Evolutionary conservation across 163 green algal species (phyloP), one percentile per base, ranked within the genome.

Genomic region (Scenedesmus sp.): DNA sequence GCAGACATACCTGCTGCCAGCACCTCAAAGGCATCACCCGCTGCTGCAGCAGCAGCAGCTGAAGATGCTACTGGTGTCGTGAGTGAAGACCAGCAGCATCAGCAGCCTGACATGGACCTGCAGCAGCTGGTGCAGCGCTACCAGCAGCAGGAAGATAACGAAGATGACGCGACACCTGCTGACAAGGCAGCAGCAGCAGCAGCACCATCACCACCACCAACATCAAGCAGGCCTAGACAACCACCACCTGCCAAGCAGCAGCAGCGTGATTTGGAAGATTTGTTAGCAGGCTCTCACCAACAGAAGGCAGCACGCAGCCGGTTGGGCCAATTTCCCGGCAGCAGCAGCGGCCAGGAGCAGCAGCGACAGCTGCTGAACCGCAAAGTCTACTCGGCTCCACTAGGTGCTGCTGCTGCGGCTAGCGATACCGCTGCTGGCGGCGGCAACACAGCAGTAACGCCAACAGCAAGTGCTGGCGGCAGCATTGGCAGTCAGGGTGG

Each of bases 121-220:
- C 40, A 84, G 78, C 81, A 72, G 30, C 49, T 61, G 82, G 6
- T 61, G 35, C 82, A 88, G 51, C 82, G 65, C 65, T 76, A 76
- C 30, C 30, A 76, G 65, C 65, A 76, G 65, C 65, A 76, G 65
- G 65, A 76, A 2, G 30, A 2, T 20, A 30, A 76, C 30, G 30
- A 15, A 20, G 30, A 15, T 40, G 65, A n/a, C 7, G 24, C 35
- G 5, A 24, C 65, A 76, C 30, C 65, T 37, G 30, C 30, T 10
- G 6, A 37, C 18, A 7, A 76, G 1, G 30, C 65, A 76, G 30
- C 65, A 76, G 65, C 65, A 76, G 61, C 61, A 76, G 65, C 65
- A 76, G 65, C 30, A 18, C 22, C 59, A 35, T 20, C 3, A 7
- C 59, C 49, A 56, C 15, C n/a, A n/a, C n/a, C n/a, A n/a, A n/a